Evolutionary conservation across 2,329 filamentous ascomycete genomes (phyloP).

Genomic region (Alternaria arbusti): DNA sequence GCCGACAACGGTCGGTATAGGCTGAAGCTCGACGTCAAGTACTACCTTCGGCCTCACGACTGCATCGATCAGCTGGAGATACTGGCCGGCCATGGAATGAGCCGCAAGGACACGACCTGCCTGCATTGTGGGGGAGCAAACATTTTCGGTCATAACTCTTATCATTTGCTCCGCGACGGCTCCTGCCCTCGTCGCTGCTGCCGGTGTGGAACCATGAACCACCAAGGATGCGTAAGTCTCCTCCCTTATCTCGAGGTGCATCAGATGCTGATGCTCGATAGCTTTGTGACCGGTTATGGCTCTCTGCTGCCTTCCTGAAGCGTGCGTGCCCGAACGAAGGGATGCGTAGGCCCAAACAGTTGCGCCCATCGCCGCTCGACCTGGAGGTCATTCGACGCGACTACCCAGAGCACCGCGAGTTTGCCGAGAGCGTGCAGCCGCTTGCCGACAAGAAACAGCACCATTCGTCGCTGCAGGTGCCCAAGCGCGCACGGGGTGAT

Average conservation of each 20-base stretch:
- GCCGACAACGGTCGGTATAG: neutral
- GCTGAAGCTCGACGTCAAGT: neutral
- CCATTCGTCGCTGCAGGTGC: neutral
- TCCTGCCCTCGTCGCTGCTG: neutral
- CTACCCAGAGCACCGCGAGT: neutral
- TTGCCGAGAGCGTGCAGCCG: neutral
- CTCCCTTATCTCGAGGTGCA: accelerated
- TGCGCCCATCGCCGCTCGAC: neutral
- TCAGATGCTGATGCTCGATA: neutral
- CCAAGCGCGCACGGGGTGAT: neutral
- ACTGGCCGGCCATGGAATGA: neutral
- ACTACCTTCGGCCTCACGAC: neutral
- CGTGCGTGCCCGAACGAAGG: neutral
- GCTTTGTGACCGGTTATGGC: neutral
- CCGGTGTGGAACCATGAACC: neutral
- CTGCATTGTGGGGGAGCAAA: neutral
- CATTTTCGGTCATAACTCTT: neutral
- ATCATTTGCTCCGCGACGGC: neutral
- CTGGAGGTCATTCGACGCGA: neutral
- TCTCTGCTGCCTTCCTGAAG: neutral
- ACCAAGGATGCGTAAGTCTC: neutral
- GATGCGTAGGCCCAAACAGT: neutral
- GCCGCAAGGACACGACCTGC: neutral
- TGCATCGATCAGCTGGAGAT: neutral
- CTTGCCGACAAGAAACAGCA: neutral